Evolutionary conservation across 2,329 filamentous ascomycete species (phyloP), one percentile per base, ranked within the genome.

Genomic region (Ophiobolus disseminans): DNA sequence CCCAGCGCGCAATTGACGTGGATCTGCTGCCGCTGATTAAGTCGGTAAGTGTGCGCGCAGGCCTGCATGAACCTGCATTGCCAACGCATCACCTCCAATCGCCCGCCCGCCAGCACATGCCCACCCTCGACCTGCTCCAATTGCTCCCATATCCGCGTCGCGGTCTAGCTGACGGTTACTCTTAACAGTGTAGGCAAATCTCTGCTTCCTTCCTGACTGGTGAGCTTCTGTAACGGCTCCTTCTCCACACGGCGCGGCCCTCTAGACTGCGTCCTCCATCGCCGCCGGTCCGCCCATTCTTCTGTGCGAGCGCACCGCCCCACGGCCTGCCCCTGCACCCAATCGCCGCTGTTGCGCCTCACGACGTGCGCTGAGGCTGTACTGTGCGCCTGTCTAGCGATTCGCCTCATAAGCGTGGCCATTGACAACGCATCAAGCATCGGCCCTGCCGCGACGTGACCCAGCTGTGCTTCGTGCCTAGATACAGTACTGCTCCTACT

Each of bases 401-500:
- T 56, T 62, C 68, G 63, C 68, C 69, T 70, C 68, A 66, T 64
- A 70, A 70, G 69, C 66, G 65, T 70, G 68, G 69, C 70, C 70
- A 74, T 73, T 74, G 72, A 73, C 72, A 74, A 69, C 72, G 65
- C 72, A 74, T 74, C 70, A 67, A 71, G 59, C 70, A 69, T 68
- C 68, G 58, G 59, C 54, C 61, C 59, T 67, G 60, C 60, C 55
- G 65, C 67, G 64, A 72, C 68, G 67, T 73, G 69, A 73, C 63
- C 64, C 54, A 65, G 51, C 61, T 58, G 50, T 58, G 55, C 59
- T 58, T 53, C 56, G 53, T 59, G 63, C 58, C 63, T 62, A 66
- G 65, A 60, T 51, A 66, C 60, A 59, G 57, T 58, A 50, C 57
- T 57, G 52, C 30, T 58, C 57, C 58, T 59, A 54, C 61, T 57